These are phyloP conservation scores for Gonapodya prolifera DNA, from an alignment of 192 early-diverging fungal genomes.

Conservation along the genomic window DNA sequence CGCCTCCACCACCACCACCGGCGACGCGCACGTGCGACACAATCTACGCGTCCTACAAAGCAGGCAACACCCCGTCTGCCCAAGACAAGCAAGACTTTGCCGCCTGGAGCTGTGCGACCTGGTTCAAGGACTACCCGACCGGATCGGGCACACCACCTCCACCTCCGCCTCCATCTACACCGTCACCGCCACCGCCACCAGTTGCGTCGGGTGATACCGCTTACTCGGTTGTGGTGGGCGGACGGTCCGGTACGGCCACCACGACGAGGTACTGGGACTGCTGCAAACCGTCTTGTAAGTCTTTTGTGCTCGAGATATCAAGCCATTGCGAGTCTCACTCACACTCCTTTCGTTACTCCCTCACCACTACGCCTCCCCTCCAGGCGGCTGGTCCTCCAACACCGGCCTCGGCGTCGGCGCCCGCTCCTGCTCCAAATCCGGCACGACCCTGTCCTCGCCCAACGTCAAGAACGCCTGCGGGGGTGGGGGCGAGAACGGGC, in stretches of 20 bases:
- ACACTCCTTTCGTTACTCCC: too few species aligned
- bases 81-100: too few species aligned
- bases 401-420: not conserved
- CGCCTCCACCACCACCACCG: too few species aligned
- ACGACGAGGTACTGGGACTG: constrained; percentile 12
- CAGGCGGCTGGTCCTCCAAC: constrained; percentile 3
- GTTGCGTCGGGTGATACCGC: not conserved
- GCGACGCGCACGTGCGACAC: too few species aligned
- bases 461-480: constrained; percentile 5
- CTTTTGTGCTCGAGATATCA: not conserved
- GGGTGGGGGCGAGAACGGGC: not conserved
- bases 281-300: constrained; percentile 4
- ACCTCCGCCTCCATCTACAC: too few species aligned
- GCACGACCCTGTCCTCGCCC: not conserved
- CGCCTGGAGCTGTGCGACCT: too few species aligned
- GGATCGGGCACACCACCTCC: not conserved
- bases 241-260: not conserved
- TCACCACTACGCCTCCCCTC: too few species aligned
- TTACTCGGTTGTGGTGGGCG: not conserved
- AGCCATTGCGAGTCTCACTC: not conserved
- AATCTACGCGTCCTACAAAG: too few species aligned
- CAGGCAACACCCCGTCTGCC: too few species aligned
- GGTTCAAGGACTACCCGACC: too few species aligned
- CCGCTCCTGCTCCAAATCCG: not conserved
- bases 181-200: not conserved